Conservation (phyloP, 768 basidiomycete species). For the Leucosporidium creatinivorum region DNA sequence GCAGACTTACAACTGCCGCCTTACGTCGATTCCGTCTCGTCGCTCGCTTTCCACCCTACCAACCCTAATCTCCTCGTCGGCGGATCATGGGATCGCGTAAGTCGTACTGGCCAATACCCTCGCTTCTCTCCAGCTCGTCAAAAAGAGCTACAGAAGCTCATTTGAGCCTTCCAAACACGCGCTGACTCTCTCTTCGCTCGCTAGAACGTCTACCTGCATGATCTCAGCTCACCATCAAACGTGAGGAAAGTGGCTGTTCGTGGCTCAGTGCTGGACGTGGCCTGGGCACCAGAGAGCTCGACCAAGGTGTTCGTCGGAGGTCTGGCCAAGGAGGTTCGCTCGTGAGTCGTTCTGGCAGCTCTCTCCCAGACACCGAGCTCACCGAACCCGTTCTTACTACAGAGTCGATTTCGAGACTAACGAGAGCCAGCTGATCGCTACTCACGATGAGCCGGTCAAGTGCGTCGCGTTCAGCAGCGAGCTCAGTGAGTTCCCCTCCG, state of each 20-base stretch:
- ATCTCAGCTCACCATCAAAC: slow-evolving; percentile 54
- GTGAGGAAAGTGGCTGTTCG: slow-evolving; percentile 80
- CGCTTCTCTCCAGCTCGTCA: not conserved
- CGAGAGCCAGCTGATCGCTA: slow-evolving; percentile 57
- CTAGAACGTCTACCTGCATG: slow-evolving; percentile 57
- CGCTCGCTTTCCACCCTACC: slow-evolving; percentile 67
- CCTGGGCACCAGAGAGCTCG: slow-evolving; percentile 43
- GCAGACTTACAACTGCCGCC: slow-evolving; percentile 26
- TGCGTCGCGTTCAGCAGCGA: slow-evolving; percentile 63
- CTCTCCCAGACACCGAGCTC: not conserved
- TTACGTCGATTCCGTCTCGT: slow-evolving; percentile 37
- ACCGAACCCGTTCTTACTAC: not conserved
- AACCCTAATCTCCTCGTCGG: slow-evolving; percentile 72
- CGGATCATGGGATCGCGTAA: slow-evolving; percentile 80
- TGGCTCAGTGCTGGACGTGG: slow-evolving; percentile 76
- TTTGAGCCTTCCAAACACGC: not conserved
- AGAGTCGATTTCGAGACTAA: slow-evolving; percentile 74
- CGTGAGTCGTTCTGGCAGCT: slow-evolving; percentile 51
- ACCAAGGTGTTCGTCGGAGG: slow-evolving; percentile 75
- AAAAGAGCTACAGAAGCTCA: not conserved
- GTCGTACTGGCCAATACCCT: slow-evolving; percentile 29
- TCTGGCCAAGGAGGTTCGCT: slow-evolving; percentile 70
- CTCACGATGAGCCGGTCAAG: slow-evolving; percentile 72
- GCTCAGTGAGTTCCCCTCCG: slow-evolving; percentile 49
- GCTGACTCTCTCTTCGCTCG: slow-evolving; percentile 43